A percentile compares a stretch with the other conserved stretches of the same genome.
Evolutionary conservation across 139 green algal species (phyloP).

Genomic region (Pleodorina starrii): DNA sequence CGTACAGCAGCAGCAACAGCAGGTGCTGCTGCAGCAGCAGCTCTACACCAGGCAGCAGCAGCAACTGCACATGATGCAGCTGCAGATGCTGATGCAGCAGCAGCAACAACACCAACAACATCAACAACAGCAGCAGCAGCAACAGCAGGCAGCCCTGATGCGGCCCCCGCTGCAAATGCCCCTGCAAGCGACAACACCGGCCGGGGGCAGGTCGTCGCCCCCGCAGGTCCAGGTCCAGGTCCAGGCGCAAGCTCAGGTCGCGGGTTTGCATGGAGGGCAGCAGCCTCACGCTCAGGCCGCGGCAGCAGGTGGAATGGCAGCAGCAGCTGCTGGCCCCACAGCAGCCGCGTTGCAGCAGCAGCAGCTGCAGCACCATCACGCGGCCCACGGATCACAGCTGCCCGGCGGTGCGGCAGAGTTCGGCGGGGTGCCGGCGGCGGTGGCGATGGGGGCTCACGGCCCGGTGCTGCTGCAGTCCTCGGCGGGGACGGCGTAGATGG

Average conservation of each 20-base stretch:
- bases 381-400: neutral
- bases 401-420: neutral
- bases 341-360: neutral
- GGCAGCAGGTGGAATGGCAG: no score
- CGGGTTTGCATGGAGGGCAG: no score
- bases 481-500: neutral
- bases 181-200: neutral
- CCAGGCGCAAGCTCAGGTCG: neutral
- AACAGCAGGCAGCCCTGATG: neutral
- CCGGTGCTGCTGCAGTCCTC: slow-evolving; percentile 3
- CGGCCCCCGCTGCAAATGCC: slow-evolving; percentile 3
- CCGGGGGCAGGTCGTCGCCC: neutral
- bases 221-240: slow-evolving; percentile 10
- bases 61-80: slow-evolving; percentile 38
- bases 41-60: slow-evolving; percentile 27
- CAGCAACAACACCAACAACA: neutral
- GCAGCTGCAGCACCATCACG: neutral
- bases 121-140: slow-evolving; percentile 26
- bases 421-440: neutral
- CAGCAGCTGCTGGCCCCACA: no score
- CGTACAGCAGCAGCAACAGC: slow-evolving; percentile 28
- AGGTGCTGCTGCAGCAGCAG: slow-evolving; percentile 16
- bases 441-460: neutral
- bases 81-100: slow-evolving; percentile 38
- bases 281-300: no score